Base-by-base conservation (phyloP, 768 basidiomycete species). In the Rhodotorula graminis region DNA sequence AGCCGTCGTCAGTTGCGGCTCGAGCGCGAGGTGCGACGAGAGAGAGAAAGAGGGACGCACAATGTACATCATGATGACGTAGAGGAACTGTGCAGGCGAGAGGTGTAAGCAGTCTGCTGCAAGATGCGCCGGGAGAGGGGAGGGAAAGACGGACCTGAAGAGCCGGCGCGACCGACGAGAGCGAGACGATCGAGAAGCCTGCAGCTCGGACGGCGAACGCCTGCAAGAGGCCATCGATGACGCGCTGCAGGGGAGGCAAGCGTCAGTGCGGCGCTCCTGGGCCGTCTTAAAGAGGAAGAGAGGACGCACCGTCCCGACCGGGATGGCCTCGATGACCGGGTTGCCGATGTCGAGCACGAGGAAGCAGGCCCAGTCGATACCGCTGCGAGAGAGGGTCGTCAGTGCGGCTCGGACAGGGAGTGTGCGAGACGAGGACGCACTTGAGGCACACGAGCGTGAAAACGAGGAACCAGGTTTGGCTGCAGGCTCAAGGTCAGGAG, bases 61-160 rank as follows among this genome's bases (percentile, higher is more conserved):
- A 25, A 72, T 61, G 78, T 90, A 92, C 93, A 95, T 98, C 93
- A 93, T 95, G 77, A 93, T 84, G 5, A 91, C 87, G 90, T 72
- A 90, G 85, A 87, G 88, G 77, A 92, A 87, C 53, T 67, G n/a
- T 21, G 46, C 2, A 21, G 6, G 10, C 31, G 31, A 12, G 33
- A 40, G n/a, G n/a, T n/a, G n/a, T n/a, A n/a, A n/a, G n/a, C n/a
- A n/a, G n/a, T n/a, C n/a, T n/a, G n/a, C n/a, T n/a, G n/a, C n/a
- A n/a, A n/a, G n/a, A n/a, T n/a, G n/a, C n/a, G n/a, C n/a, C n/a
- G n/a, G n/a, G n/a, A n/a, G n/a, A 16, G 11, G 9, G 18, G 29
- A 27, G 7, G 31, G 16, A 15, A 7, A 11, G 23, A 62, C 59
- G 9, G 0, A 94, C 90, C 90, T 95, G 89, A 69, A 96, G 89